These are phyloP conservation scores for Verticillium tricorpus DNA, from an alignment of 2,329 filamentous ascomycete species.

Conservation along the genomic window DNA sequence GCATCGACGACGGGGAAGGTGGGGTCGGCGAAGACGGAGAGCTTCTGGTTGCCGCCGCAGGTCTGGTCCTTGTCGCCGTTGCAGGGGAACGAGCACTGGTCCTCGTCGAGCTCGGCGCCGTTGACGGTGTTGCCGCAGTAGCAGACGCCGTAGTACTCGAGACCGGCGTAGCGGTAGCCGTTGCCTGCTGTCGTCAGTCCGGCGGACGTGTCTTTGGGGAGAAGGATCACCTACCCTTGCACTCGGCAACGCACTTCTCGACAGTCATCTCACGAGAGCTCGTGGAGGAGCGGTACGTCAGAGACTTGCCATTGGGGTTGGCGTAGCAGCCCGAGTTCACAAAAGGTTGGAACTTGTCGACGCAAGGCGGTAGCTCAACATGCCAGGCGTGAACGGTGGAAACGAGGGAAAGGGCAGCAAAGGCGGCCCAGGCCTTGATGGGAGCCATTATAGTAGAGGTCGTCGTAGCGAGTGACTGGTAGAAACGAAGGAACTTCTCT, in stretches of 20 bases:
- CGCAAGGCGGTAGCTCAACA: conserved; percentile 39
- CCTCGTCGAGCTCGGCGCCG: conserved; percentile 44
- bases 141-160: conserved; percentile 48
- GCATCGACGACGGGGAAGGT: conserved; percentile 39
- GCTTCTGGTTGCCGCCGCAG: conserved; percentile 42
- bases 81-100: conserved; percentile 54
- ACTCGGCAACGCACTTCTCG: conserved; percentile 41
- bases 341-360: conserved; percentile 40
- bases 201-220: neutral
- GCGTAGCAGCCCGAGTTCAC: conserved; percentile 43
- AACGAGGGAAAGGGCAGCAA: conserved; percentile 33
- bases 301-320: conserved; percentile 27
- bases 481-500: conserved; percentile 13
- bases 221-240: conserved; percentile 34
- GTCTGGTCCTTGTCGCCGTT: conserved; percentile 37
- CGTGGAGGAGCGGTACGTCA: conserved; percentile 36
- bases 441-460: conserved; percentile 23
- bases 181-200: conserved; percentile 27
- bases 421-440: conserved; percentile 26
- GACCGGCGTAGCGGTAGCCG: conserved; percentile 45
- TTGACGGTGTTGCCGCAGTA: conserved; percentile 48
- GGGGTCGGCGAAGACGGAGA: conserved; percentile 45
- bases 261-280: conserved; percentile 38
- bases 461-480: conserved; percentile 7
- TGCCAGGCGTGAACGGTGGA: conserved; percentile 34